Conservation (phyloP, 1,139 yeast genomes). For the Hansenula sp. region DNA sequence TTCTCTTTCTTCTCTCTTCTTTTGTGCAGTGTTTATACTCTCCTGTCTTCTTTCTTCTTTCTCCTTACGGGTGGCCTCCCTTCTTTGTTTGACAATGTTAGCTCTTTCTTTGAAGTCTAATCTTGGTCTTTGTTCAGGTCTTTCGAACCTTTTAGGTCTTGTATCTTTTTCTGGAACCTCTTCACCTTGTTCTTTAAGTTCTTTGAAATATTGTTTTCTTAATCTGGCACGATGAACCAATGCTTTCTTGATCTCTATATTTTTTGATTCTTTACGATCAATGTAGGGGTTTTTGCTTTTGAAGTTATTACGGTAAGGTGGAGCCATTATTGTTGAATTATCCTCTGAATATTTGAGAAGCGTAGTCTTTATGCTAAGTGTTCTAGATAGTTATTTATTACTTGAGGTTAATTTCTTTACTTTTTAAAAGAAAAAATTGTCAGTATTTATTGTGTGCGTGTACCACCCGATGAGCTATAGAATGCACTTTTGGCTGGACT, state of each 20-base stretch:
- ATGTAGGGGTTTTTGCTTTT: constrained; percentile 19
- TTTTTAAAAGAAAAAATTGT: too few relatives aligned
- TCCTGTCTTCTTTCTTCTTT: constrained; percentile 28
- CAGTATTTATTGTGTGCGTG: too few relatives aligned
- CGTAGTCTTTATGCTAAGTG: background rate
- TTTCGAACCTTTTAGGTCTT: constrained; percentile 19
- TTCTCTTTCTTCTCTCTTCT: constrained; percentile 34
- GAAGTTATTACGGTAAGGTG: constrained; percentile 6
- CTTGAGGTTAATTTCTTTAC: too few relatives aligned
- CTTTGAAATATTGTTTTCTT: constrained; percentile 76
- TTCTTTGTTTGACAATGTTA: constrained; percentile 40
- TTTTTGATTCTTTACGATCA: constrained; percentile 21
- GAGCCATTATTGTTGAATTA: constrained; percentile 9
- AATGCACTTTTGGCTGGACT: too few relatives aligned
- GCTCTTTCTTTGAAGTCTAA: constrained; percentile 42
- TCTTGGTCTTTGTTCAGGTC: constrained; percentile 23
- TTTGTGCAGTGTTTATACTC: constrained; percentile 25
- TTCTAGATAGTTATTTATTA: too few relatives aligned
- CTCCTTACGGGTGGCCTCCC: constrained; percentile 32
- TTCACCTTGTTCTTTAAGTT: constrained; percentile 69
- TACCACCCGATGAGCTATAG: too few relatives aligned
- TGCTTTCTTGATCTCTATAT: constrained; percentile 56
- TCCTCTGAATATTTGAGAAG: too few relatives aligned
- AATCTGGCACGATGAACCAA: constrained; percentile 80
- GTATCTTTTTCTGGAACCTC: constrained; percentile 35